phyloP scores from a whole-genome alignment of 768 basidiomycete species.

The Phanerodontia chrysosporium region DNA sequence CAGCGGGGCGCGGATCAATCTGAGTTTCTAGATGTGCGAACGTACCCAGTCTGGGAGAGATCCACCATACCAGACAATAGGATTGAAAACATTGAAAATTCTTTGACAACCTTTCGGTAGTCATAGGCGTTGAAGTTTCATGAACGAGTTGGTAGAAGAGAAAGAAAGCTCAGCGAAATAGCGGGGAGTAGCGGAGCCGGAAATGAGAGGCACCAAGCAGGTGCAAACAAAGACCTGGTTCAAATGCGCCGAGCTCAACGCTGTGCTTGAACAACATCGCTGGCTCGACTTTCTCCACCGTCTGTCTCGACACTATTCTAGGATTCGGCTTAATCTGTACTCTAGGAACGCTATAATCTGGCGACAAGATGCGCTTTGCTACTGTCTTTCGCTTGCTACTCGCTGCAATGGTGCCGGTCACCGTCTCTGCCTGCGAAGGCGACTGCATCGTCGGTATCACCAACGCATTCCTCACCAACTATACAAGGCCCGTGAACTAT shows the following conservation, averaged over 20 bases:
- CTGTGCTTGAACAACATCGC: not conserved
- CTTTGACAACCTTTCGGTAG: too few relatives aligned
- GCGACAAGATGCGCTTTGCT: conserved; percentile 18
- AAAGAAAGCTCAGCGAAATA: too few relatives aligned
- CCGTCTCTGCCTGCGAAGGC: conserved; percentile 61
- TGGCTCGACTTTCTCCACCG: not conserved
- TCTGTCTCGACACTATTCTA: not conserved
- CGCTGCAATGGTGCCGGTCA: conserved; percentile 27
- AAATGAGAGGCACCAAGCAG: too few relatives aligned
- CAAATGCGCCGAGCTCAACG: not conserved
- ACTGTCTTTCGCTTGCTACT: conserved; percentile 12
- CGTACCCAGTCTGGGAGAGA: too few relatives aligned
- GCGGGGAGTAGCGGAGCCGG: too few relatives aligned
- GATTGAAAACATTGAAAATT: too few relatives aligned
- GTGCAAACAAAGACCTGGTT: not conserved
- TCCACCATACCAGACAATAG: too few relatives aligned
- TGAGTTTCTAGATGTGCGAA: too few relatives aligned
- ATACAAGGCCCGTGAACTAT: conserved; percentile 36
- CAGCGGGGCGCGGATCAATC: too few relatives aligned
- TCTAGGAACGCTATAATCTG: conserved; percentile 1
- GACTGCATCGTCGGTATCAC: conserved; percentile 64
- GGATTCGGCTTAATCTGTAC: too few relatives aligned
- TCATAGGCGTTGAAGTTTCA: too few relatives aligned
- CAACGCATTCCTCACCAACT: conserved; percentile 48
- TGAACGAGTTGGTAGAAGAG: too few relatives aligned